phyloP scores from a whole-genome alignment of 495 filamentous ascomycete species.

The Lasiosphaeria ovina region DNA sequence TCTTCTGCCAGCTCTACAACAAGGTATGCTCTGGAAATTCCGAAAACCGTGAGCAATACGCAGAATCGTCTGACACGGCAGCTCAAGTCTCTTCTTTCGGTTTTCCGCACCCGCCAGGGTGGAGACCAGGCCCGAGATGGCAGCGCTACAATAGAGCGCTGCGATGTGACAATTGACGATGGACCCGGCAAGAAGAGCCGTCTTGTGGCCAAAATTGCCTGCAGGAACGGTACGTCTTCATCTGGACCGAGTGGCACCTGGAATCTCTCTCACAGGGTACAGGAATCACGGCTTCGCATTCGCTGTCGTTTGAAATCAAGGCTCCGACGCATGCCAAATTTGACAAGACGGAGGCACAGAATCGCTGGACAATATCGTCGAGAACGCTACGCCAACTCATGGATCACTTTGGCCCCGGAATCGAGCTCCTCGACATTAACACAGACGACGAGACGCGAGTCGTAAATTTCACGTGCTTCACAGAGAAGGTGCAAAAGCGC shows the following conservation, averaged over 20 bases:
- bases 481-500: constrained; percentile 68
- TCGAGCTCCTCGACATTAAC: constrained; percentile 88
- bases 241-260: too few species aligned
- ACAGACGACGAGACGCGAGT: constrained; percentile 54
- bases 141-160: constrained; percentile 77
- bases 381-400: constrained; percentile 76
- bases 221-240: constrained; percentile 67
- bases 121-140: constrained; percentile 38
- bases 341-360: constrained; percentile 63
- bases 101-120: constrained; percentile 43
- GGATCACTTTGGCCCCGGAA: constrained; percentile 86
- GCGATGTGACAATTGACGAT: constrained; percentile 81
- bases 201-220: constrained; percentile 77
- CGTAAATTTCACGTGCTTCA: constrained; percentile 87
- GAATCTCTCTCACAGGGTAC: constrained; percentile 5
- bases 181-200: constrained; percentile 72
- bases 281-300: constrained; percentile 91
- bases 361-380: constrained; percentile 76
- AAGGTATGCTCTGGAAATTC: constrained; percentile 29
- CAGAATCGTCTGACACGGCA: not conserved
- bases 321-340: constrained; percentile 86
- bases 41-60: not conserved
- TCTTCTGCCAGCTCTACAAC: constrained; percentile 48
- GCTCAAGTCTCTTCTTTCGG: constrained; percentile 43
- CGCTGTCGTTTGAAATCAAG: constrained; percentile 81